phyloP scores from a whole-genome alignment of 2,329 filamentous ascomycete species.

The Septoria linicola region DNA sequence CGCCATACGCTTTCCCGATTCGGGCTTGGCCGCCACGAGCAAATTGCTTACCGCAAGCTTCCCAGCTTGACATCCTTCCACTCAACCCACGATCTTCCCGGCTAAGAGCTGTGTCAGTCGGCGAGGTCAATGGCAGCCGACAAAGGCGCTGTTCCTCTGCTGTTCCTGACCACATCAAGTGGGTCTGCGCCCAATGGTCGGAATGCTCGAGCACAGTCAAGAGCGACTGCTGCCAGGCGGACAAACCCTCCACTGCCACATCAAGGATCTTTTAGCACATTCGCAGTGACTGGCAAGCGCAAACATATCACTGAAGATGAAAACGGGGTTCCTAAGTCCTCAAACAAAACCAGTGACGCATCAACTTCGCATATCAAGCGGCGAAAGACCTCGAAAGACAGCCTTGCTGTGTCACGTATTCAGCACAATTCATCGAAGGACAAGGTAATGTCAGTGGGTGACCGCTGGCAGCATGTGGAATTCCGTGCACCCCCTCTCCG shows the following conservation, averaged over 20 bases:
- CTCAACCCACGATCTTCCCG: no score
- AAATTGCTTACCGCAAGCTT: no score
- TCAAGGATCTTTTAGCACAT: slow-evolving; percentile 12
- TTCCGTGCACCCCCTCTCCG: not conserved
- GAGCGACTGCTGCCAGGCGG: slow-evolving; percentile 7
- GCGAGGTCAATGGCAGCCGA: slow-evolving; percentile 1
- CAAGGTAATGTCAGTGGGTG: not conserved
- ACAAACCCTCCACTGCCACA: slow-evolving; percentile 11
- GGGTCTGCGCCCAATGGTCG: slow-evolving; percentile 12
- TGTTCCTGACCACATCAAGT: slow-evolving; percentile 16
- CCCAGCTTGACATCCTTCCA: no score
- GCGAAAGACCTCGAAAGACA: no score
- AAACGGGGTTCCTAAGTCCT: no score
- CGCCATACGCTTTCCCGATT: no score
- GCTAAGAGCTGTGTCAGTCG: no score
- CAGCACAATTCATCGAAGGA: no score
- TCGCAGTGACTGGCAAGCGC: slow-evolving; percentile 5
- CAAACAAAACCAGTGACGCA: not conserved
- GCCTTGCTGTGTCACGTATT: not conserved
- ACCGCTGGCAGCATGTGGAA: not conserved
- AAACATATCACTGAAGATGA: not conserved
- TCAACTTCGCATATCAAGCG: not conserved
- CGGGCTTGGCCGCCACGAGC: no score
- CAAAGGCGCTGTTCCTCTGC: not conserved
- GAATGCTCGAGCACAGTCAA: slow-evolving; percentile 15